Evolutionary conservation across 768 basidiomycete genomes (phyloP).

Genomic region (Pleurotus platypus): DNA sequence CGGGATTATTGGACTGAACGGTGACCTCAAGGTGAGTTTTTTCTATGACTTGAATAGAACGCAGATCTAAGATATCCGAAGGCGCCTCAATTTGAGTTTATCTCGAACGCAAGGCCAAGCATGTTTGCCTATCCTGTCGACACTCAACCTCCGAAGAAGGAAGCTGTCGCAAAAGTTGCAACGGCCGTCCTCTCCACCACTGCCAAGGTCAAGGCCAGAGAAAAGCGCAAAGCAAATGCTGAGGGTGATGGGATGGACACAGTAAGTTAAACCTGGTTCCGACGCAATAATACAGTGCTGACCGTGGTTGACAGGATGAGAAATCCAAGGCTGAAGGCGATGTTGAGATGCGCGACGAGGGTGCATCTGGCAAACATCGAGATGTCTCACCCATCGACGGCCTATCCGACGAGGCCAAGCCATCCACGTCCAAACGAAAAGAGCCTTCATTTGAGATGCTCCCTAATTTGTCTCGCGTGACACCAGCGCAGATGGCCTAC

Average conservation of each 20-base stretch:
- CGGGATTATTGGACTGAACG: conserved; percentile 88
- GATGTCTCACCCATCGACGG: conserved; percentile 58
- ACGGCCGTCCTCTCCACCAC: conserved; percentile 96
- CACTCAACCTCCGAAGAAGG: conserved; percentile 88
- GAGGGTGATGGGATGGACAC: conserved; percentile 82
- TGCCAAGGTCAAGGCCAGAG: conserved; percentile 93
- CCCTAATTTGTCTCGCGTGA: conserved; percentile 89
- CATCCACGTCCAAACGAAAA: conserved; percentile 46
- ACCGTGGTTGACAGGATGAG: conserved; percentile 41
- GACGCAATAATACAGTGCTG: conserved; percentile 3
- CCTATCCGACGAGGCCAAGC: conserved; percentile 38
- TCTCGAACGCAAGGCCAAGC: conserved; percentile 87
- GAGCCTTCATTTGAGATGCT: conserved; percentile 78
- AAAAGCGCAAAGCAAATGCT: conserved; percentile 85
- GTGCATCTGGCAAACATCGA: conserved; percentile 39
- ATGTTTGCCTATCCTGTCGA: conserved; percentile 89
- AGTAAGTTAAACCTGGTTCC: conserved; percentile 41
- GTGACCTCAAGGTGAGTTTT: conserved; percentile 66
- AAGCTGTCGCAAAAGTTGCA: conserved; percentile 86
- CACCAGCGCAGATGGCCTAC: conserved; percentile 82
- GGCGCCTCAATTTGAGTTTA: conserved; percentile 92
- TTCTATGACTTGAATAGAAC: neutral
- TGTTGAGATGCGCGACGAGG: conserved; percentile 74
- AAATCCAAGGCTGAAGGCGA: conserved; percentile 54
- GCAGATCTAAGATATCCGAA: conserved; percentile 25